phyloP scores from a whole-genome alignment of 1,284 basidiomycete genomes.

The Ustilago lituana region DNA sequence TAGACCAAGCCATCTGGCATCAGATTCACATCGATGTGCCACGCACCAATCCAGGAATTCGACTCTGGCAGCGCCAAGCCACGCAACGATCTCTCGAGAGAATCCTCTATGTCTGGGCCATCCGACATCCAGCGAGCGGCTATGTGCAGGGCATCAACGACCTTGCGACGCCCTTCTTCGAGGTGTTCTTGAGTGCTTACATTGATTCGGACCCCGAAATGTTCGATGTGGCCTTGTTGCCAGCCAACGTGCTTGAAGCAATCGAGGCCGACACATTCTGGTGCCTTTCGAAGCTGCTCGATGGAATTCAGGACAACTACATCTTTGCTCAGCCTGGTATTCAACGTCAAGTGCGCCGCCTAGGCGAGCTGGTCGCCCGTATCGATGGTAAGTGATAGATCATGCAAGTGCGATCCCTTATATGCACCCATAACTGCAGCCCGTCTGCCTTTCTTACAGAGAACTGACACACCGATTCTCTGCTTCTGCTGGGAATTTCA shows the following conservation, averaged over 20 bases:
- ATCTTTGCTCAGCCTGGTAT: constrained; percentile 66
- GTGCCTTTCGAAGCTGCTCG: constrained; percentile 65
- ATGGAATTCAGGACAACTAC: constrained; percentile 67
- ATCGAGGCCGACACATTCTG: constrained; percentile 67
- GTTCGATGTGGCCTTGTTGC: constrained; percentile 61
- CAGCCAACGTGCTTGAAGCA: constrained; percentile 54
- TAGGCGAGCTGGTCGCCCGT: constrained; percentile 61
- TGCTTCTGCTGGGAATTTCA: neutral
- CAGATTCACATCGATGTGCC: constrained; percentile 67
- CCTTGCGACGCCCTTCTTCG: constrained; percentile 66
- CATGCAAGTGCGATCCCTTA: neutral
- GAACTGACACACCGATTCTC: too few species aligned
- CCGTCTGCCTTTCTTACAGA: too few species aligned
- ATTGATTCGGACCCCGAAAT: constrained; percentile 60
- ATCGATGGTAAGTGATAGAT: constrained; percentile 63
- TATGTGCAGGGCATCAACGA: constrained; percentile 68
- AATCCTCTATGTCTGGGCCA: constrained; percentile 66
- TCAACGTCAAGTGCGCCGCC: constrained; percentile 60
- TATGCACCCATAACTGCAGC: too few species aligned
- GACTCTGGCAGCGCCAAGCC: constrained; percentile 63
- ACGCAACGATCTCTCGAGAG: constrained; percentile 65
- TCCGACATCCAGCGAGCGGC: constrained; percentile 65
- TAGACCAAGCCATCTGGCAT: constrained; percentile 65
- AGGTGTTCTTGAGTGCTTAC: constrained; percentile 65
- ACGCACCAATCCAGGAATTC: constrained; percentile 65